Percentiles rank a stretch among this genome's conserved stretches.
Evolutionary conservation across 2,329 filamentous ascomycete species (phyloP).

Genomic region (Aureobasidium sp.): DNA sequence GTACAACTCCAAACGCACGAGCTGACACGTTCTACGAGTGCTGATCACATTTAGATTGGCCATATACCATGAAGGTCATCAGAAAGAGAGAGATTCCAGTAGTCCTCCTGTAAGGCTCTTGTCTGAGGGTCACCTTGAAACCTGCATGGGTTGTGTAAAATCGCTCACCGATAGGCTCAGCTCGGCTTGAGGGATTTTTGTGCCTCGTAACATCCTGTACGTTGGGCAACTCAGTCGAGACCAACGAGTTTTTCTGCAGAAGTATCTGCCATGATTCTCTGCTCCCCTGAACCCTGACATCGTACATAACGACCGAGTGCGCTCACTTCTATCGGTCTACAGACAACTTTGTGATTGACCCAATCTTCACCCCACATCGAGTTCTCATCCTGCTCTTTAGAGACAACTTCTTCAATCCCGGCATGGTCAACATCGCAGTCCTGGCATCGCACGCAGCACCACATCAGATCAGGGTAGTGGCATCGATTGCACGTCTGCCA

Average conservation of each 20-base stretch:
- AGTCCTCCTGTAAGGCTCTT: background rate
- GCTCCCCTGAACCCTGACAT: background rate
- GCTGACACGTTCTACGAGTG: background rate
- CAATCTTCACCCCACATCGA: background rate
- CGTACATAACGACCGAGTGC: background rate
- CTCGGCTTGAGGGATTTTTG: background rate
- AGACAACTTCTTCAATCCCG: background rate
- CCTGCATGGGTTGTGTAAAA: background rate
- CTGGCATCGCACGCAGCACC: background rate
- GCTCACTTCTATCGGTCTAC: background rate
- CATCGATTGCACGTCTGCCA: background rate
- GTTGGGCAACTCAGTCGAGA: background rate
- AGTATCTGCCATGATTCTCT: background rate
- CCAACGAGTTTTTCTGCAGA: background rate
- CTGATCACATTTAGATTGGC: background rate
- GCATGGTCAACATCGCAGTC: background rate
- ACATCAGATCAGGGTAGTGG: background rate
- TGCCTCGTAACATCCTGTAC: background rate
- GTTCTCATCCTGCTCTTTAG: background rate
- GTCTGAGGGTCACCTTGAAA: background rate
- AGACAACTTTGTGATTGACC: background rate
- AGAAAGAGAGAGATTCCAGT: background rate
- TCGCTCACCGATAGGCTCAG: background rate
- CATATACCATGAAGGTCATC: background rate
- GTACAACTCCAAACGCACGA: background rate